These are phyloP conservation scores for Saturnispora galanensis DNA, from an alignment of 805 yeast genomes.

Conservation along the genomic window DNA sequence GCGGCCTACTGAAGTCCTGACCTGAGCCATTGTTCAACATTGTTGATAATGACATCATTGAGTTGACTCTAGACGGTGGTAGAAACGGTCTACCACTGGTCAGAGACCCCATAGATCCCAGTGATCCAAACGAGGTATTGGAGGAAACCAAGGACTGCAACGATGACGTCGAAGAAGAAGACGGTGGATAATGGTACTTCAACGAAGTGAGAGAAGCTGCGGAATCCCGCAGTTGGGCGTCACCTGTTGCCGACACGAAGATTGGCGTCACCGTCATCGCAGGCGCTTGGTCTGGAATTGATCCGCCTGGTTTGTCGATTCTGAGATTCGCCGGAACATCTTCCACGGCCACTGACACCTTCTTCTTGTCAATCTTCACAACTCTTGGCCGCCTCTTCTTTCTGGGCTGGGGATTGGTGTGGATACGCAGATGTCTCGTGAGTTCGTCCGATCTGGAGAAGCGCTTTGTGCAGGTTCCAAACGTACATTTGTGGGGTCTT, in stretches of 20 bases:
- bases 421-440: conserved; percentile 65
- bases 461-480: conserved; percentile 57
- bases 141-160: conserved; percentile 24
- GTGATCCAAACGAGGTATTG: conserved; percentile 7
- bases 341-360: too few relatives aligned
- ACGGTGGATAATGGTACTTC: conserved; percentile 5
- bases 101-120: too few relatives aligned
- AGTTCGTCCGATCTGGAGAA: conserved; percentile 66
- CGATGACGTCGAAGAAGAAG: conserved; percentile 25
- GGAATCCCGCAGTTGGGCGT: conserved; percentile 12
- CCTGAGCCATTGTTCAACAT: conserved; percentile 12
- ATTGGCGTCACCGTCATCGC: too few relatives aligned
- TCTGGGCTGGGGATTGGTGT: conserved; percentile 58
- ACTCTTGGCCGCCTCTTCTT: conserved; percentile 35
- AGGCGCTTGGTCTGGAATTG: too few relatives aligned
- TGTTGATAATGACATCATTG: conserved; percentile 15
- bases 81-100: too few relatives aligned
- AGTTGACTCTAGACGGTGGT: conserved; percentile 19
- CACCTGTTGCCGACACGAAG: background rate
- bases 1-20: conserved; percentile 23
- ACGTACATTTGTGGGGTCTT: conserved; percentile 69
- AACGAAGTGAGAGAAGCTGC: conserved; percentile 17
- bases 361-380: conserved; percentile 3
- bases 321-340: background rate
- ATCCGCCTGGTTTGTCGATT: too few relatives aligned